Conservation (phyloP, 305 asterid species). For the Fraxinus angustifolia region DNA sequence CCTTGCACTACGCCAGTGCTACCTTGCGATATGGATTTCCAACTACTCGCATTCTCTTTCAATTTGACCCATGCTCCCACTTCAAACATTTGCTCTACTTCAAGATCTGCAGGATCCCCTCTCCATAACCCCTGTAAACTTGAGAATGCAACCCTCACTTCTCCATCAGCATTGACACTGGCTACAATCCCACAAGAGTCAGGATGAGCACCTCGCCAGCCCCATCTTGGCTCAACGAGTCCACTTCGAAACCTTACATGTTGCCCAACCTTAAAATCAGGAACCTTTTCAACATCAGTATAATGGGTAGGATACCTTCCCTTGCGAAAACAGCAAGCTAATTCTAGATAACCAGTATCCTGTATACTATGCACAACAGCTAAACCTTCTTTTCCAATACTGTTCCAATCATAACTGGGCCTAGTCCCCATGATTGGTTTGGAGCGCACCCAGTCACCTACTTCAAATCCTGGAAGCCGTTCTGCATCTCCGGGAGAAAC, state of each 20-base stretch:
- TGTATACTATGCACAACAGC: conserved; percentile 85
- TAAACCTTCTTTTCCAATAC: conserved; percentile 76
- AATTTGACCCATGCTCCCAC: conserved; percentile 89
- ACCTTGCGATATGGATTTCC: conserved; percentile 77
- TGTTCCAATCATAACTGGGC: conserved; percentile 94
- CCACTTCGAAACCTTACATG: conserved; percentile 70
- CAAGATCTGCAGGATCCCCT: conserved; percentile 90
- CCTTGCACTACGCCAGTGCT: conserved; percentile 89
- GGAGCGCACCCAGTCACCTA: conserved; percentile 97
- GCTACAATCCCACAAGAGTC: conserved; percentile 72
- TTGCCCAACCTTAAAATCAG: conserved; percentile 74
- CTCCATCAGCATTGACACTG: conserved; percentile 75
- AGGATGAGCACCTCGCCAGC: conserved; percentile 83
- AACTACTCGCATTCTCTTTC: conserved; percentile 43
- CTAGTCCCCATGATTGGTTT: conserved; percentile 80
- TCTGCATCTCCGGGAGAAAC: conserved; percentile 97
- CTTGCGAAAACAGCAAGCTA: conserved; percentile 83
- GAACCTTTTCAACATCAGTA: conserved; percentile 80
- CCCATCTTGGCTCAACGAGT: conserved; percentile 86
- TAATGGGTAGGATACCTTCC: conserved; percentile 70
- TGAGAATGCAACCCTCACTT: conserved; percentile 63
- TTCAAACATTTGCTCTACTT: conserved; percentile 59
- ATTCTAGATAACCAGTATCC: conserved; percentile 83
- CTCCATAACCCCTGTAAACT: conserved; percentile 74
- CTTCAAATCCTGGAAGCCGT: conserved; percentile 82